A percentile compares a stretch with the other conserved stretches of the same genome.
Evolutionary conservation across 2,329 filamentous ascomycete species (phyloP).

Genomic region (Helminthosporium solani): DNA sequence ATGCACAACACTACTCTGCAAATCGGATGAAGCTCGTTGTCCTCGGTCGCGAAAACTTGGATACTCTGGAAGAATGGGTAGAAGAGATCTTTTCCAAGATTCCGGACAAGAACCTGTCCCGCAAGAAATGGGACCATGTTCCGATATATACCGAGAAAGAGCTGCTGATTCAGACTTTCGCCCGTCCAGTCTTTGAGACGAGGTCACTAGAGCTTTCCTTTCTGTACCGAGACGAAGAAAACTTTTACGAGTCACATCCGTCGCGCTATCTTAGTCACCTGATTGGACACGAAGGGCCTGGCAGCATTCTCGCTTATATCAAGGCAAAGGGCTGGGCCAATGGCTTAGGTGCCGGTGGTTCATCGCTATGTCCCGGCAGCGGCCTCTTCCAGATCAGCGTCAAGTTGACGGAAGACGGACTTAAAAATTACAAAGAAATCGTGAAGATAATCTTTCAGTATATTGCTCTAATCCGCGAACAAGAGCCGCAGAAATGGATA

Average conservation of each 20-base stretch:
- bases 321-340: constrained; percentile 91
- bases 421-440: constrained; percentile 79
- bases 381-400: constrained; percentile 79
- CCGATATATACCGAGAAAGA: constrained; percentile 61
- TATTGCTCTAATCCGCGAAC: constrained; percentile 78
- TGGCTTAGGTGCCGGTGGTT: constrained; percentile 73
- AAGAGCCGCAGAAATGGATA: constrained; percentile 85
- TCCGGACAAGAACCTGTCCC: constrained; percentile 75
- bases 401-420: constrained; percentile 78
- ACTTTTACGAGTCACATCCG: constrained; percentile 76
- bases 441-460: constrained; percentile 88
- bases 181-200: constrained; percentile 88
- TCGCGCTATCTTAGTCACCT: constrained; percentile 84
- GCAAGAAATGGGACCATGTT: constrained; percentile 66
- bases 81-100: constrained; percentile 79
- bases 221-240: constrained; percentile 81
- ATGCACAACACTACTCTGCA: constrained; percentile 84
- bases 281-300: constrained; percentile 89
- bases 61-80: constrained; percentile 81
- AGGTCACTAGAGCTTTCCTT: constrained; percentile 79
- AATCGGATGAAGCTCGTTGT: constrained; percentile 93
- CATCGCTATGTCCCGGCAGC: constrained; percentile 75
- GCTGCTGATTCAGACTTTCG: constrained; percentile 72
- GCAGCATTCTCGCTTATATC: constrained; percentile 85
- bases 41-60: constrained; percentile 76